Base-by-base conservation (phyloP, 2,329 filamentous ascomycete genomes). In the Amesomyces nigricolor region DNA sequence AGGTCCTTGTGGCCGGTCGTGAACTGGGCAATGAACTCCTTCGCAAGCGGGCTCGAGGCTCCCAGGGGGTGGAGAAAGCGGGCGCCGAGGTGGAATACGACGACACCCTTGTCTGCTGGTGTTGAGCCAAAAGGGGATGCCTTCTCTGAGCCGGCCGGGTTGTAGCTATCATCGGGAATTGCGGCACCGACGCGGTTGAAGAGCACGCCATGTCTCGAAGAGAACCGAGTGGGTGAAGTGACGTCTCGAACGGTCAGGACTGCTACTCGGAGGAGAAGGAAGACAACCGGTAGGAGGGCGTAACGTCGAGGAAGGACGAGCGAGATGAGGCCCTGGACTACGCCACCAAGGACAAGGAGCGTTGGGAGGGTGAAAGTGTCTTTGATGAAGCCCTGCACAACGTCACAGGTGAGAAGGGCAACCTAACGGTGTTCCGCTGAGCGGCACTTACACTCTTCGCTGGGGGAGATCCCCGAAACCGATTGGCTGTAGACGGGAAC, bases 11-110 rank as follows among this genome's bases (percentile, higher is more conserved):
- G 60, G 5, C 74, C 65, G 0, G 70, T 66, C 0, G 51, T 47
- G 61, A 80, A 78, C 58, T 67, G 67, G 0, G 62, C 59, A 44
- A 64, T 68, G 0, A 78, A 62, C 16, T 75, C 67, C 22, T 66
- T 66, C 53, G 68, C 72, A 47, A 74, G 72, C 0, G 79, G 78
- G 2, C 71, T 68, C 17, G 81, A 63, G 8, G 74, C 43, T 3
- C 80, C 78, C 0, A 81, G 69, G 0, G 79, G 78, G 49, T 77
- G 74, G 67, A 76, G 76, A 62, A 68, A 67, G 55, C 75, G 73
- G 11, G 71, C 64, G 47, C 74, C 75, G 13, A 78, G 68, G 61
- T 75, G 71, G 65, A 78, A 75, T 53, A 75, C 72, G 37, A 75
- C 71, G 19, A 76, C 37, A 16, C 66, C 56, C 2, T 65, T 58